A percentile compares a stretch with the other conserved stretches of the same genome.
These are phyloP conservation scores for Zasmidium citrigriseum DNA, from an alignment of 2,329 filamentous ascomycete genomes.

Conservation along the genomic window DNA sequence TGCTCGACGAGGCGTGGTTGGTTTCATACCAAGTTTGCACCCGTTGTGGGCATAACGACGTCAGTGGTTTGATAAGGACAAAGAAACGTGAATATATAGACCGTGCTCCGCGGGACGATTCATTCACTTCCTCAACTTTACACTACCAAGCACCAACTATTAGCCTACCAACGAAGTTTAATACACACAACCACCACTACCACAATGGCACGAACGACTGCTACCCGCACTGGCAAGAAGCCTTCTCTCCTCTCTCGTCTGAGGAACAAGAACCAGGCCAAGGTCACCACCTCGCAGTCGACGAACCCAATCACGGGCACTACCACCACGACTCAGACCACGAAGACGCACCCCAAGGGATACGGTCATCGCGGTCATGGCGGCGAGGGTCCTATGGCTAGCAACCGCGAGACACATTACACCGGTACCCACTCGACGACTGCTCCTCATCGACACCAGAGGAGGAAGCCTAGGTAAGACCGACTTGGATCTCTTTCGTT, in stretches of 20 bases:
- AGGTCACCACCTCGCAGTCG: slow-evolving; percentile 44
- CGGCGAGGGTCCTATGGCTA: slow-evolving; percentile 25
- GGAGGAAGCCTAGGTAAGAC: slow-evolving; percentile 57
- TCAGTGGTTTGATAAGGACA: not conserved
- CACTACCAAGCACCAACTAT: not conserved
- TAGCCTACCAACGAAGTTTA: not conserved
- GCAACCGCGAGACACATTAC: slow-evolving; percentile 24
- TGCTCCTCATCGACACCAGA: slow-evolving; percentile 61
- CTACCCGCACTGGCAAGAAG: slow-evolving; percentile 42
- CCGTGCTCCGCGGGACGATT: too few relatives aligned
- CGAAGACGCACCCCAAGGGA: slow-evolving; percentile 32
- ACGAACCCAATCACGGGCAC: slow-evolving; percentile 42
- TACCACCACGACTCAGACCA: slow-evolving; percentile 40
- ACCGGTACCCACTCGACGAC: slow-evolving; percentile 28
- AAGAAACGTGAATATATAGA: not conserved
- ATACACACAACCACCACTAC: not conserved
- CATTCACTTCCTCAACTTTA: not conserved
- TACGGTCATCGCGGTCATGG: slow-evolving; percentile 28
- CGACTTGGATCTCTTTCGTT: not conserved
- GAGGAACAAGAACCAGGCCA: slow-evolving; percentile 45
- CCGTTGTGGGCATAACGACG: too few relatives aligned
- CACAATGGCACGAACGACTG: slow-evolving; percentile 26
- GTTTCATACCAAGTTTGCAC: too few relatives aligned
- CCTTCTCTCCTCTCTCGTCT: slow-evolving; percentile 58
- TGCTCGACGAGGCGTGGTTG: not conserved